Evolutionary conservation across 2,329 filamentous ascomycete species (phyloP), one percentile per base, ranked within the genome.

Genomic region (Ploettnerulaceae sp.): DNA sequence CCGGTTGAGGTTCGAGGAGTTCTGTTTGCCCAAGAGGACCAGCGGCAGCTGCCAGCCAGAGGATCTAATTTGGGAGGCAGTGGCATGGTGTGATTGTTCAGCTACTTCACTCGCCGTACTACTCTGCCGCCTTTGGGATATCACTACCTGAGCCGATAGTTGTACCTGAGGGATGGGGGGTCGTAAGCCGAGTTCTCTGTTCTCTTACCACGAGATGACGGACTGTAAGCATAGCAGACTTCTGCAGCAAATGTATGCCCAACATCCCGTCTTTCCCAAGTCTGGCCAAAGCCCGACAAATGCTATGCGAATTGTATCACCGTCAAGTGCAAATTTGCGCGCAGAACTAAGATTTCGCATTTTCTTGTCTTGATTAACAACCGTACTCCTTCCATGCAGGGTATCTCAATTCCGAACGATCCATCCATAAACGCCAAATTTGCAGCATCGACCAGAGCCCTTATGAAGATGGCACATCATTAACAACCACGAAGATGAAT

Each of bases 401-500:
- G 44, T 47, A 41, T 47, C 40, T 34, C 26, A 29, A n/a, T 11
- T 9, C 21, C 22, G 37, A 12, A 21, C 44, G 31, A 29, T 21
- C 28, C 9, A 28, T 24, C 12, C 31, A 3, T 41, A 24, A 43
- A 48, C 33, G 41, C 45, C 42, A 36, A 31, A 31, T 33, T n/a
- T 12, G 38, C 28, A 41, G 15, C 24, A 14, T n/a, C 21, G 12
- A 34, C 12, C 14, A 15, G 2, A 37, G 25, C 15, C 31, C 25
- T 42, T 67, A 86, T 59, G 80, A 81, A 7, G 80, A 76, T 29
- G 85, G 82, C n/a, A 86, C 89, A 63, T 90, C 86, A 67, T 91
- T 86, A 46, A 91, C 77, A 28, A 89, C 83, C 45, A 90, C 79
- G 28, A 91, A 74, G 36, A 93, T 71, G 66, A 86, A 94, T 61